These are phyloP conservation scores for Tephrocybe sp. DNA, from an alignment of 768 basidiomycete species.

Conservation along the genomic window DNA sequence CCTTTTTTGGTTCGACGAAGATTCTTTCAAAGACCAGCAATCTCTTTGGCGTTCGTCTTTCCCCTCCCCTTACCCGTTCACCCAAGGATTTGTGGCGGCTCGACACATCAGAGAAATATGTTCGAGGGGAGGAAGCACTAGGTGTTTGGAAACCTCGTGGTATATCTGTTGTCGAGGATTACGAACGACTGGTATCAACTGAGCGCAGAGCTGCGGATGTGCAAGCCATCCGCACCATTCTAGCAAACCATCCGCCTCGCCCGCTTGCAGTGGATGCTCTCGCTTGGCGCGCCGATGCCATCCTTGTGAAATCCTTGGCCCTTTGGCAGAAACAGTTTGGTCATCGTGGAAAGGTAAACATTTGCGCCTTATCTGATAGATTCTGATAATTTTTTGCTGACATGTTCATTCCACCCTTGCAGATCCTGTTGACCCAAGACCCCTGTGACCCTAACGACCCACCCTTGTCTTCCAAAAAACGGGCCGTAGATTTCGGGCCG, in stretches of 20 bases:
- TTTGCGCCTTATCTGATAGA: background rate
- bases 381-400: constrained; percentile 12
- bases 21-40: constrained; percentile 76
- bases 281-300: constrained; percentile 65
- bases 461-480: constrained; percentile 30
- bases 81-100: constrained; percentile 91
- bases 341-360: constrained; percentile 65
- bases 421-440: constrained; percentile 82
- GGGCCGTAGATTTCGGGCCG: constrained; percentile 32
- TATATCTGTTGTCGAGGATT: constrained; percentile 87
- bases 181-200: constrained; percentile 65
- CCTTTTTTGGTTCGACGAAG: constrained; percentile 77
- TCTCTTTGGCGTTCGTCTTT: constrained; percentile 81
- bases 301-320: constrained; percentile 64
- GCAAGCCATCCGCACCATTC: constrained; percentile 80
- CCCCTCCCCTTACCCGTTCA: constrained; percentile 83
- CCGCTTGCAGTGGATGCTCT: constrained; percentile 51
- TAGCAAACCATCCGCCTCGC: constrained; percentile 55
- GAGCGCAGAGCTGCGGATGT: constrained; percentile 85
- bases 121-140: constrained; percentile 86
- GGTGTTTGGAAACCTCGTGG: constrained; percentile 87
- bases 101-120: constrained; percentile 94
- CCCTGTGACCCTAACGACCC: constrained; percentile 56
- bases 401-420: constrained; percentile 16
- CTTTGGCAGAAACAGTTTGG: constrained; percentile 89